Base-by-base conservation (phyloP, 164 flowering plant species). In the Berberis thunbergii region DNA sequence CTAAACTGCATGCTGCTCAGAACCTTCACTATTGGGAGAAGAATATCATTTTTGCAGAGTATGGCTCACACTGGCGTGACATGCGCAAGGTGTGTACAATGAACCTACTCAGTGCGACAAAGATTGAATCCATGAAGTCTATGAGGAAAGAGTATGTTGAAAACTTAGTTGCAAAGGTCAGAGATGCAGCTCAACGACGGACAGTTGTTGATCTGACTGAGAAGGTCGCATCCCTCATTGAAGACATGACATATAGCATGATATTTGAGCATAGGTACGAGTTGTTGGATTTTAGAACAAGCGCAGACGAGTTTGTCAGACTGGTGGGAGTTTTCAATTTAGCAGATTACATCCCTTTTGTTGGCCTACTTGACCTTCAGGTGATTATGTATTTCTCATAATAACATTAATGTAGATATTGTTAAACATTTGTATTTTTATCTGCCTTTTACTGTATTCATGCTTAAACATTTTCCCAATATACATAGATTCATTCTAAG, bases 11-110 rank as follows among this genome's bases (percentile, higher is more conserved):
- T 59, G 68, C 67, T 0, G 61, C 67, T 1, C 43, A 71, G 41
- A 55, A 67, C 62, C 12, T 69, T 3, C n/a, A 53, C 3, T 74
- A 67, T 38, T 69, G 65, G 0, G 4, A 39, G 1, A 63, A 57
- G 38, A 73, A 60, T 63, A 3, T 77, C 3, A 38, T 11, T 7
- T 61, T 69, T 41, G 1, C 68, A 0, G 38, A 64, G 7, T 74
- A 77, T 40, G 77, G 80, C 12, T 41, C 74, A 0, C 72, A 77
- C 13, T 77, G 76, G 77, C 73, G 80, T 8, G 5, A 49, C 45
- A 62, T 49, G 1, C 45, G 56, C 1, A 62, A 62, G n/a, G 49
- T 62, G 42, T 74, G 77, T 55, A 66, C 68, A 9, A 1, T 69
- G n/a, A 62, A 70, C 63, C 66, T 76, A 0, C 68, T 76, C 4